Evolutionary conservation across 2,329 filamentous ascomycete species (phyloP).

Genomic region (Fusarium haematococcum): DNA sequence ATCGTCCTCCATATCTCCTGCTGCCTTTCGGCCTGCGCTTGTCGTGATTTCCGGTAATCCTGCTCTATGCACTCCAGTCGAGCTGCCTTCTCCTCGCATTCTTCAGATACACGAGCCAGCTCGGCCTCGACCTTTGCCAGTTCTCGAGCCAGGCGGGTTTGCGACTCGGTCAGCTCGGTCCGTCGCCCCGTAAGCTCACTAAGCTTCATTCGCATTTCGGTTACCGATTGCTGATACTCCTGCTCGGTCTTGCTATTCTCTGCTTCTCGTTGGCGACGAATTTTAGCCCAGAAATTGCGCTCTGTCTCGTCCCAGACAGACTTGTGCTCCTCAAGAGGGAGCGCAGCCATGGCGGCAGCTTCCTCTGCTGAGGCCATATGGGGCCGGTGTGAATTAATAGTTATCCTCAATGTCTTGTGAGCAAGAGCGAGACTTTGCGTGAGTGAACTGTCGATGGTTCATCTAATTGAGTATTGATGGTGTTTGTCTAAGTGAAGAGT

Average conservation of each 20-base stretch:
- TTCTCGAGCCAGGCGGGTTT: slow-evolving; percentile 46
- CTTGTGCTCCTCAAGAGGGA: slow-evolving; percentile 48
- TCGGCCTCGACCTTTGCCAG: slow-evolving; percentile 53
- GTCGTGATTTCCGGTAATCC: slow-evolving; percentile 47
- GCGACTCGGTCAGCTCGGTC: slow-evolving; percentile 44
- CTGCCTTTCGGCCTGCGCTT: slow-evolving; percentile 43
- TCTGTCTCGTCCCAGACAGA: slow-evolving; percentile 53
- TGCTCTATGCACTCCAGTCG: slow-evolving; percentile 50
- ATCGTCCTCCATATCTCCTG: slow-evolving; percentile 47
- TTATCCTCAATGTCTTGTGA: not conserved
- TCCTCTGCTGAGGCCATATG: slow-evolving; percentile 40
- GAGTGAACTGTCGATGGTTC: not conserved
- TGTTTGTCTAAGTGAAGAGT: slow-evolving; percentile 13
- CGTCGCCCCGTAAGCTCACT: slow-evolving; percentile 45
- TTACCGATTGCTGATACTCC: slow-evolving; percentile 40
- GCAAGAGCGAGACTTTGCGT: not conserved
- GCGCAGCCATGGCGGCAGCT: slow-evolving; percentile 44
- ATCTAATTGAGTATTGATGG: not conserved
- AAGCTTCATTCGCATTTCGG: slow-evolving; percentile 46
- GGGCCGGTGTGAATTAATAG: slow-evolving; percentile 3
- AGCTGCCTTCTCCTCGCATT: slow-evolving; percentile 49
- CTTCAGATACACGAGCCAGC: slow-evolving; percentile 47
- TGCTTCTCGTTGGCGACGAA: slow-evolving; percentile 41
- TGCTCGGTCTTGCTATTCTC: slow-evolving; percentile 41
- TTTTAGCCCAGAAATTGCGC: slow-evolving; percentile 50